These are phyloP conservation scores for Botrytis sinoallii DNA, from an alignment of 2,329 filamentous ascomycete genomes.

Conservation along the genomic window DNA sequence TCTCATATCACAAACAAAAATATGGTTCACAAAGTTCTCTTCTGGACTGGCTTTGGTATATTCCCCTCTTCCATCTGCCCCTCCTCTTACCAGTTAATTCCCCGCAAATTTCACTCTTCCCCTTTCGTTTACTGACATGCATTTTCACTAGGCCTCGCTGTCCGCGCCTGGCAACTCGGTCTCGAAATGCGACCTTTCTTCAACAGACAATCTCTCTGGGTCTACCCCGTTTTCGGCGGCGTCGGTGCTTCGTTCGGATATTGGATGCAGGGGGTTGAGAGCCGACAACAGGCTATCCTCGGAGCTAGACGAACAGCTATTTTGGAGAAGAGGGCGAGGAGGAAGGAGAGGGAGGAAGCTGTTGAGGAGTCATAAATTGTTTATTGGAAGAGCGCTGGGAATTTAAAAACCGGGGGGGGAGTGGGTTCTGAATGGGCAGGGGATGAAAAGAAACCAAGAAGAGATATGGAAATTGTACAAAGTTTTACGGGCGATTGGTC, in stretches of 20 bases:
- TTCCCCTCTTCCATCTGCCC: slow-evolving; percentile 32
- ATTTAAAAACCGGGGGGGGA: not conserved
- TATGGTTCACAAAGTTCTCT: slow-evolving; percentile 58
- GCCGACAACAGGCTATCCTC: slow-evolving; percentile 74
- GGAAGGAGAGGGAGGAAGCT: slow-evolving; percentile 62
- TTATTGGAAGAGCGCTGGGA: not conserved
- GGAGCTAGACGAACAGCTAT: slow-evolving; percentile 74
- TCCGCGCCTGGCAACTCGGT: slow-evolving; percentile 93
- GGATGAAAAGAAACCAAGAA: not conserved
- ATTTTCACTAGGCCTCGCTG: slow-evolving; percentile 73
- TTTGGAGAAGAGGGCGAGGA: slow-evolving; percentile 84
- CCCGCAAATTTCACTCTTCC: slow-evolving; percentile 11
- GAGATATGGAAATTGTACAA: slow-evolving; percentile 6
- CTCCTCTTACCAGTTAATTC: slow-evolving; percentile 1
- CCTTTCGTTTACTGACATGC: not conserved
- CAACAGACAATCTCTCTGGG: slow-evolving; percentile 79
- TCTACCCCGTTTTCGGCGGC: slow-evolving; percentile 83
- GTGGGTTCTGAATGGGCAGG: not conserved
- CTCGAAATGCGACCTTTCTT: slow-evolving; percentile 98
- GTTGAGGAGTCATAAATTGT: slow-evolving; percentile 34
- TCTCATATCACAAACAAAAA: slow-evolving; percentile 11
- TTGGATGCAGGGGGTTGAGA: slow-evolving; percentile 90
- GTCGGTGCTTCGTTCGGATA: slow-evolving; percentile 92
- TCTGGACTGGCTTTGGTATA: slow-evolving; percentile 91
- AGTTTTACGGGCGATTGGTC: slow-evolving; percentile 2